Conservation (phyloP, 2,329 filamentous ascomycete species). For the Coccinonectria pachysandricola region DNA sequence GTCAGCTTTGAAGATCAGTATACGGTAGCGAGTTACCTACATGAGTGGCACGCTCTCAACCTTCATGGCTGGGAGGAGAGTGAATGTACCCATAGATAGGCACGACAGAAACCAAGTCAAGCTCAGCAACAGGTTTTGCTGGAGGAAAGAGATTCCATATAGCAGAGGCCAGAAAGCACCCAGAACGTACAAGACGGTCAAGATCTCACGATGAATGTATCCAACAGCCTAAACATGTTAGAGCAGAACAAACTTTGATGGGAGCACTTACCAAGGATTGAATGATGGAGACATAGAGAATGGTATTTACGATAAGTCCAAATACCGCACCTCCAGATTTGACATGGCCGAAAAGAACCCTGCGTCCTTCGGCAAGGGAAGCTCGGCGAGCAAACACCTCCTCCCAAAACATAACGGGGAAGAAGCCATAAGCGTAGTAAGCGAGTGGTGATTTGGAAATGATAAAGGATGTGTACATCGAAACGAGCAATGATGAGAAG, state of each 20-base stretch:
- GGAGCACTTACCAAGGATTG: constrained; percentile 56
- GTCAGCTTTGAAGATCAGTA: constrained; percentile 10
- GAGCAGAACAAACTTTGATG: background rate
- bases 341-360: constrained; percentile 59
- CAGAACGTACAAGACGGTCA: constrained; percentile 68
- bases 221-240: constrained; percentile 60
- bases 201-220: constrained; percentile 83
- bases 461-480: constrained; percentile 68
- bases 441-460: constrained; percentile 68
- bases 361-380: constrained; percentile 56
- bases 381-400: constrained; percentile 73
- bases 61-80: constrained; percentile 78
- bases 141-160: constrained; percentile 65
- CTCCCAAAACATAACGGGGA: constrained; percentile 94
- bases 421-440: constrained; percentile 88
- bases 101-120: constrained; percentile 69
- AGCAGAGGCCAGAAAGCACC: constrained; percentile 68
- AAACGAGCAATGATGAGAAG: constrained; percentile 68
- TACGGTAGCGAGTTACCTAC: too few species aligned
- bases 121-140: constrained; percentile 51
- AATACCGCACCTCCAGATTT: constrained; percentile 46
- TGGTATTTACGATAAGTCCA: constrained; percentile 51
- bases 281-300: constrained; percentile 64
- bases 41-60: constrained; percentile 66
- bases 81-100: constrained; percentile 79